These are phyloP conservation scores for Alternaria longipes DNA, from an alignment of 2,329 filamentous ascomycete genomes.

Conservation along the genomic window DNA sequence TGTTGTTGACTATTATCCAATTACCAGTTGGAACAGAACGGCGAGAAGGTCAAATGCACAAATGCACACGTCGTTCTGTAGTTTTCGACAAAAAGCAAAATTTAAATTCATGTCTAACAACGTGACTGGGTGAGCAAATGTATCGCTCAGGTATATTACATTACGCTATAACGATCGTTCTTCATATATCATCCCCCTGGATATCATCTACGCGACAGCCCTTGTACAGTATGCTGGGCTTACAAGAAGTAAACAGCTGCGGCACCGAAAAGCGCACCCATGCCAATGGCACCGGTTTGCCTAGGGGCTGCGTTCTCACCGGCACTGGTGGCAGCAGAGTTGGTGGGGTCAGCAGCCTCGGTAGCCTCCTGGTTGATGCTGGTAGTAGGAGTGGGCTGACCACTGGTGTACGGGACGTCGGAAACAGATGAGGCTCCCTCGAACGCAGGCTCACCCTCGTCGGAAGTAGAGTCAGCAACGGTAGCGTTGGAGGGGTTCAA, in stretches of 20 bases:
- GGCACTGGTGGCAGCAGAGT: constrained; percentile 28
- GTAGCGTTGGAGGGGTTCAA: constrained; percentile 63
- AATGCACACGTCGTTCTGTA: not conserved
- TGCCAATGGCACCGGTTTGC: constrained; percentile 55
- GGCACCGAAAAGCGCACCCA: constrained; percentile 59
- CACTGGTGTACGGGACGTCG: constrained; percentile 64
- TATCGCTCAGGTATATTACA: constrained; percentile 11
- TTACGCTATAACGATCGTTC: constrained; percentile 16
- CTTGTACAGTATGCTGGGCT: not conserved
- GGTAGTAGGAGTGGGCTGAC: constrained; percentile 59
- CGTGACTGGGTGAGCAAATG: not conserved
- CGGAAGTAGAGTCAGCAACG: constrained; percentile 54
- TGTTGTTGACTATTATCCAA: not conserved
- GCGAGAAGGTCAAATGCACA: not conserved
- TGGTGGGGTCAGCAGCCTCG: constrained; percentile 28
- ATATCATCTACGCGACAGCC: not conserved
- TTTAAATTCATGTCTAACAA: not conserved
- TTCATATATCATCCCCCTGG: not conserved
- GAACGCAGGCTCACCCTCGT: constrained; percentile 64
- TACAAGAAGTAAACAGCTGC: constrained; percentile 49
- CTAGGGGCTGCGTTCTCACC: constrained; percentile 35
- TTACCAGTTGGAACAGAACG: not conserved
- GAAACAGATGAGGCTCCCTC: constrained; percentile 59
- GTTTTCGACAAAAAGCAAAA: not conserved
- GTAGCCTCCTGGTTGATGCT: constrained; percentile 48